phyloP scores from a whole-genome alignment of 2,329 filamentous ascomycete species.

The Aureobasidium sp. region DNA sequence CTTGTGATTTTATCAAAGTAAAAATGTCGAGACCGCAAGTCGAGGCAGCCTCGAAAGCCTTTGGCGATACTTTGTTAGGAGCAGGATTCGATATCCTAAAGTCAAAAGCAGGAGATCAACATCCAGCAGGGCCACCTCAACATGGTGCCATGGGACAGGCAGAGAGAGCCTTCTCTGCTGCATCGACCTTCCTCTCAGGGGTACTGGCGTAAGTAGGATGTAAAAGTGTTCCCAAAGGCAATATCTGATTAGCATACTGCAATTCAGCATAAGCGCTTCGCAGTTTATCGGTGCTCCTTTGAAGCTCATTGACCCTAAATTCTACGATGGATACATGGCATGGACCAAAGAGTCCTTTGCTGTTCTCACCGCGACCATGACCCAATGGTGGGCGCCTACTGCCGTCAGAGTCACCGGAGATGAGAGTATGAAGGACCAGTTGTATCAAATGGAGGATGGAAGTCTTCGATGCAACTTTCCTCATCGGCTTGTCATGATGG shows the following conservation, averaged over 20 bases:
- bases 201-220: slow-evolving; percentile 36
- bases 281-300: slow-evolving; percentile 71
- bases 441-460: slow-evolving; percentile 61
- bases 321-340: slow-evolving; percentile 82
- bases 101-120: slow-evolving; percentile 26
- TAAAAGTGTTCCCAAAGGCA: background rate
- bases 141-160: slow-evolving; percentile 44
- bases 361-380: slow-evolving; percentile 70
- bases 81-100: slow-evolving; percentile 31
- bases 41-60: slow-evolving; percentile 2
- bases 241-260: background rate
- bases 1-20: background rate
- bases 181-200: slow-evolving; percentile 45
- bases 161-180: slow-evolving; percentile 44
- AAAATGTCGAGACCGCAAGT: slow-evolving; percentile 11
- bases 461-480: slow-evolving; percentile 70
- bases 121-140: slow-evolving; percentile 38
- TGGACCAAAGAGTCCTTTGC: slow-evolving; percentile 81
- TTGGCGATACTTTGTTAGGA: slow-evolving; percentile 17
- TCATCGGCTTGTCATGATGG: slow-evolving; percentile 71
- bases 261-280: slow-evolving; percentile 49
- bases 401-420: slow-evolving; percentile 76
- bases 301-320: slow-evolving; percentile 66
- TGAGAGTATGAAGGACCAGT: slow-evolving; percentile 67
- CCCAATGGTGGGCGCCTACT: slow-evolving; percentile 77